A percentile compares a stretch with the other conserved stretches of the same genome.
Evolutionary conservation across 305 asterid species (phyloP).

Genomic region (Fraxinus sp.): DNA sequence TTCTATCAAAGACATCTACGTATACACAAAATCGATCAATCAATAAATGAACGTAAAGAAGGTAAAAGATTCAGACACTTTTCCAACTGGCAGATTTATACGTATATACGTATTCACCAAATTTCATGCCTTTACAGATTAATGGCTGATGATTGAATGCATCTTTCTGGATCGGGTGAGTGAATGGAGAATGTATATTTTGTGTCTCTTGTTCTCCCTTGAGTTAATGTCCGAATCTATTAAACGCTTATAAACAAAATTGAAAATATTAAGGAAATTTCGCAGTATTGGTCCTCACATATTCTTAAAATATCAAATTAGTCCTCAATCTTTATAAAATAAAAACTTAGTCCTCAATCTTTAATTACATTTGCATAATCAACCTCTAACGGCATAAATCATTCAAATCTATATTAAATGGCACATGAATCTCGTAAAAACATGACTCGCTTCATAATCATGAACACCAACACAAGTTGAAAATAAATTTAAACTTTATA

Average conservation of each 20-base stretch:
- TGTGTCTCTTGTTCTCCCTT: background rate
- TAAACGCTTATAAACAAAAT: background rate
- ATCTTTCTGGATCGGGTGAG: conserved; percentile 60
- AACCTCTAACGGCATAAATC: background rate
- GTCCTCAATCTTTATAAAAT: background rate
- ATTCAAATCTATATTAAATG: background rate
- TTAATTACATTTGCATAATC: background rate
- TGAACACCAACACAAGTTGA: background rate
- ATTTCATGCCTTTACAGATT: conserved; percentile 8
- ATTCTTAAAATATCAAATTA: background rate
- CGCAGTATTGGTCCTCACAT: background rate
- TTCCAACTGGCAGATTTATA: background rate
- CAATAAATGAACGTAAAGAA: background rate
- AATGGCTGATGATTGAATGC: conserved; percentile 38
- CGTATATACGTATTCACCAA: background rate
- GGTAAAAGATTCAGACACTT: background rate
- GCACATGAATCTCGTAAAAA: background rate
- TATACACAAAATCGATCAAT: background rate
- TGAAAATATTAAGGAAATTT: background rate
- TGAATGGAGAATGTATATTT: conserved; percentile 31
- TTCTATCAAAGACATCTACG: background rate
- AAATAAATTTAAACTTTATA: background rate
- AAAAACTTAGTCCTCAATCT: background rate
- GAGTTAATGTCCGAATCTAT: background rate
- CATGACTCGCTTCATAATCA: background rate